Evolutionary conservation across 352 stramenopile genomes (phyloP), one percentile per base, ranked within the genome.

Genomic region (Globisporangium acanthophoron): DNA sequence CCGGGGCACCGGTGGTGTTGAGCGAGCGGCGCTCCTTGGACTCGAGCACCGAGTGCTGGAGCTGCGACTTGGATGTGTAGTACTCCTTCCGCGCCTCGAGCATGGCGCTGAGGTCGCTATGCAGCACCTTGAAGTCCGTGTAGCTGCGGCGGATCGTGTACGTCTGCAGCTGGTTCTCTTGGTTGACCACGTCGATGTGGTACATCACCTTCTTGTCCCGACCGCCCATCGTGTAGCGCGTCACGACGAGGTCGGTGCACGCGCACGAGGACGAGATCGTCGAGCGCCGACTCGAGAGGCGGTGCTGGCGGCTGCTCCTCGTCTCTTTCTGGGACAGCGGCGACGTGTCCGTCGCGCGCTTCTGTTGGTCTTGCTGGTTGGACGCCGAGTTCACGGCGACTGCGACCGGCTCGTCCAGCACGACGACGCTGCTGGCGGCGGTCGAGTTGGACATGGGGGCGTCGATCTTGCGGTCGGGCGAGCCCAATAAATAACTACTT

Each of bases 131-230:
- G 53, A 94, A 94, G 61, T 90, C 82, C 44, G 78, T 86, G 65
- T 90, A 94, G 52, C 85, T 89, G 27, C 82, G 82, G 8, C 85
- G 80, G 67, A 94, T 94, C 16, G 85, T 94, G 62, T 94, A 94
- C 24, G 85, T 92, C 58, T 85, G 74, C 29, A 93, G 73, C 31
- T 85, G 78, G 50, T 73, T 83, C 55, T 90, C 73, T 50, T 76
- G 73, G 63, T 80, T 70, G 45, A 87, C 73, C 43, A 94, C 79
- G 64, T 94, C 85, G 52, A 94, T 88, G 65, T 94, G 85, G 65
- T 92, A 94, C 85, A 94, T 90, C 55, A 92, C 85, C 41, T 80
- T 84, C 70, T 88, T 91, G 66, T 91, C 81, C 9, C 67, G 65
- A 0, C 77, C 81, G 20, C 71, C 65, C 54, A 87, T 85, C 40